Conservation (phyloP, 2,329 filamentous ascomycete species). For the Fusarium hainanense region DNA sequence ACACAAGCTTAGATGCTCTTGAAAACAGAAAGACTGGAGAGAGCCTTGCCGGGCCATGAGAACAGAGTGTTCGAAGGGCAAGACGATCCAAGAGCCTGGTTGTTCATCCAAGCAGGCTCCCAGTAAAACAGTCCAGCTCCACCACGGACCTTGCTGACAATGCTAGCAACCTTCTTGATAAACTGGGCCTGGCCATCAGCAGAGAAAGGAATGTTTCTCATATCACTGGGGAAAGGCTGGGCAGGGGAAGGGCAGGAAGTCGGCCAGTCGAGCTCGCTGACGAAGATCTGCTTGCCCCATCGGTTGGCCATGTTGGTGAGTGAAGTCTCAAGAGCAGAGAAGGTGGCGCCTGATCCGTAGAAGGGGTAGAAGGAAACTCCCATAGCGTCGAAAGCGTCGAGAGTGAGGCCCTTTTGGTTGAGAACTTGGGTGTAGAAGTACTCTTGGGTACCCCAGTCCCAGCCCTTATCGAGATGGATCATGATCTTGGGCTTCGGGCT, state of each 20-base stretch:
- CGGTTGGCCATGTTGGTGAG: conserved; percentile 68
- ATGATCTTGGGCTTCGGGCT: conserved; percentile 72
- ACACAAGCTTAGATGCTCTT: conserved; percentile 53
- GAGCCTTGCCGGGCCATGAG: conserved; percentile 62
- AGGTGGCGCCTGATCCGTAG: conserved; percentile 69
- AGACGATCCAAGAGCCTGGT: conserved; percentile 71
- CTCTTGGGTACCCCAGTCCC: conserved; percentile 74
- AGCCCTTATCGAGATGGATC: conserved; percentile 82
- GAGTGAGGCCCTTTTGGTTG: conserved; percentile 59
- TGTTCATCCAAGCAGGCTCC: conserved; percentile 78
- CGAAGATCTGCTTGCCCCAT: conserved; percentile 74
- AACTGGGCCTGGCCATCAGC: conserved; percentile 72
- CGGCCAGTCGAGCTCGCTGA: conserved; percentile 79
- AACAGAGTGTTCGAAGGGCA: conserved; percentile 74
- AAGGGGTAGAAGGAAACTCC: conserved; percentile 81
- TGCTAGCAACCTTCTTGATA: conserved; percentile 67
- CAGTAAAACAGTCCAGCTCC: conserved; percentile 76
- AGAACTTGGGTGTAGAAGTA: conserved; percentile 73
- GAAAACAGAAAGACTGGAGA: conserved; percentile 69
- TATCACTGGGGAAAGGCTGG: conserved; percentile 70
- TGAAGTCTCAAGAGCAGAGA: conserved; percentile 65
- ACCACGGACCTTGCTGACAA: conserved; percentile 63
- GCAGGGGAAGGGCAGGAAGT: conserved; percentile 68
- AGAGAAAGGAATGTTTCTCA: conserved; percentile 69
- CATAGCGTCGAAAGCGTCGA: conserved; percentile 75